Evolutionary conservation across 2,329 filamentous ascomycete species (phyloP), one percentile per base, ranked within the genome.

Genomic region (Hypoxylon sp.): DNA sequence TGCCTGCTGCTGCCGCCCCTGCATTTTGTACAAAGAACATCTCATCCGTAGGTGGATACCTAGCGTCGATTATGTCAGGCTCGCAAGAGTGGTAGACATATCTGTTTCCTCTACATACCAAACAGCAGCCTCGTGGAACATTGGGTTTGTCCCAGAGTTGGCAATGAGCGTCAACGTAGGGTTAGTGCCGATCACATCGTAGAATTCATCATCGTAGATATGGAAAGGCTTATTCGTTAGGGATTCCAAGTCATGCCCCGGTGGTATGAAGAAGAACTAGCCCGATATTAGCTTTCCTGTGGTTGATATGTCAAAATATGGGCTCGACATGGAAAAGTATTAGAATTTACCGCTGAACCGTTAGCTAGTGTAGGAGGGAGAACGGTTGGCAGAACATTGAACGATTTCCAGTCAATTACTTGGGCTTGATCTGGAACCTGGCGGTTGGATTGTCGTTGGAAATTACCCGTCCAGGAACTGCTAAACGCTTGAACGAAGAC

Each of bases 81-180:
- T 17, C 28, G 19, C 23, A 38, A 57, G 36, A 19, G 10, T 28
- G 3, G 11, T 4, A 28, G 23, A 36, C 30, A 23, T 50, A 30
- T 13, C 9, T 53, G 19, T 3, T 34, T 6, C 34, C 10, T 30
- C 23, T 14, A 32, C 64, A 56, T 80, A 83, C 84, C 84, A 88
- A 0, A 86, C 80, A 9, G 86, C 83, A 5, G 86, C 86, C 70
- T 89, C 86, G 60, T 88, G 86, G 48, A 86, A 88, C 4, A 86
- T 71, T 0, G 84, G 84, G 50, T 86, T 79, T 0, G 74, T 76
- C 0, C 78, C 80, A 0, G 82, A 79, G 3, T 81, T 77, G 1
- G 83, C 84, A 6, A 87, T 80, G 13, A 86, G 75, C 0, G 85
- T 85, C 66, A 87, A 73, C 0, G 83, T 82, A 0, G 86, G 85